These are phyloP conservation scores for Coemansia sp. DNA, from an alignment of 192 early-diverging fungal species.

Conservation along the genomic window DNA sequence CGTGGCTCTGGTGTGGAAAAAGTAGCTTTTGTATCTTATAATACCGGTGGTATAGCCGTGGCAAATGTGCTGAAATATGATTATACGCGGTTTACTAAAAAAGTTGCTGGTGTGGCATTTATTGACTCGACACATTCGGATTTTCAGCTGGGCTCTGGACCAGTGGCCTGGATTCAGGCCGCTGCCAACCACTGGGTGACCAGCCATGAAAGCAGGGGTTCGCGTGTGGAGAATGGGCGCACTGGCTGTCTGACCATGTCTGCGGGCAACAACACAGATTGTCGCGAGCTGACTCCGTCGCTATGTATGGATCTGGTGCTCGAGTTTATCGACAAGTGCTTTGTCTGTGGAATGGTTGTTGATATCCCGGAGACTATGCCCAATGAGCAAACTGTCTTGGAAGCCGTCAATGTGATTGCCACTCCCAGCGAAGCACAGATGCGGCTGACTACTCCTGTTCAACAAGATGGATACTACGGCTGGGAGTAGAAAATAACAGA, in stretches of 20 bases:
- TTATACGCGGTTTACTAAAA: constrained; percentile 27
- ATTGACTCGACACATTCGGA: constrained; percentile 42
- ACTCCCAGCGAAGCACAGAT: too few relatives aligned
- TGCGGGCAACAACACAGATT: constrained; percentile 23
- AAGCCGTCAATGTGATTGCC: too few relatives aligned
- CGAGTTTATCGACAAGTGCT: constrained; percentile 26
- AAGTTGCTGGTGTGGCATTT: constrained; percentile 31
- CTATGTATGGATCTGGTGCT: constrained; percentile 28
- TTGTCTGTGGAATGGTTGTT: constrained; percentile 20
- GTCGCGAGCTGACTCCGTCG: constrained; percentile 32
- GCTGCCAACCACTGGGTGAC: constrained; percentile 35
- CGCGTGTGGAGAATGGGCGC: background rate
- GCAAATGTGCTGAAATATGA: constrained; percentile 38
- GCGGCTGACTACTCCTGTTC: too few relatives aligned
- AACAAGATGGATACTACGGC: constrained; percentile 2
- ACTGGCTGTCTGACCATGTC: constrained; percentile 26
- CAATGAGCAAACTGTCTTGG: too few relatives aligned
- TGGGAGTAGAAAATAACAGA: background rate
- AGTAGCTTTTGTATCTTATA: constrained; percentile 35
- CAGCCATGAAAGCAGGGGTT: background rate
- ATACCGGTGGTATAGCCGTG: constrained; percentile 32
- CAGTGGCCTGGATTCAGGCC: constrained; percentile 18
- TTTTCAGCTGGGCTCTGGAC: constrained; percentile 14
- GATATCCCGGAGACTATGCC: background rate
- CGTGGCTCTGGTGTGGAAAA: constrained; percentile 14